Evolutionary conservation across 106 monocot species (phyloP), one percentile per base, ranked within the genome.

Genomic region (Amphibolis antarctica): DNA sequence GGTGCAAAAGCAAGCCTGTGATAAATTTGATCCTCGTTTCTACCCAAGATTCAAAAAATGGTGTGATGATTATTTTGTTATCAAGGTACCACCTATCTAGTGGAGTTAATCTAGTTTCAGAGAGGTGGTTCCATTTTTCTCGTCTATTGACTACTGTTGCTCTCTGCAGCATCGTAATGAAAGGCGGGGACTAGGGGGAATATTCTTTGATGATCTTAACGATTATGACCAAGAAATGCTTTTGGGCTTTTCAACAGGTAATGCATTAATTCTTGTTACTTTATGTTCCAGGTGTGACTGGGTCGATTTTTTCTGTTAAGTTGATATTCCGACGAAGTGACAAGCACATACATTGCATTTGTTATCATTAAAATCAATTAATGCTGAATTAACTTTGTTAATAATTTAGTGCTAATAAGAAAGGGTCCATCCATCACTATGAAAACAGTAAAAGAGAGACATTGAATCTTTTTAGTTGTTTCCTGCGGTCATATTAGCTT

Each of bases 191-290:
- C 91, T 99, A 59, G 98, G 98, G 31, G 98, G 98, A 49, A 99
- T 99, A 76, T 99, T 99, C 63, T 99, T 99, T 60, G 91, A 99
- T 85, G 98, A 99, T 53, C 76, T 99, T 26, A 99, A 91, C 77
- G 83, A 91, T 50, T 83, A 83, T 67, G 88, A 99, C 73, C 98
- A 99, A 75, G 91, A 99, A 69, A 85, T 99, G 98, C 98, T 99
- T 46, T 88, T 99, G 48, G 74, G 53, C 44, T 99, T 99, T 73
- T 71, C 88, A 27, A 91, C 85, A 54, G 98, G 98, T 99, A 83
- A 65, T 56, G 44, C 1, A 42, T 9, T 42, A 60, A 23, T 36
- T 5, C 0, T 12, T 60, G 22, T 18, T 42, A 43, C 21, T 19
- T 21, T 42, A 57, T 9, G 23, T 0, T 57, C 27, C 25, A 29